phyloP scores from a whole-genome alignment of 257 asterid genomes.

The Solanum arcanum region DNA sequence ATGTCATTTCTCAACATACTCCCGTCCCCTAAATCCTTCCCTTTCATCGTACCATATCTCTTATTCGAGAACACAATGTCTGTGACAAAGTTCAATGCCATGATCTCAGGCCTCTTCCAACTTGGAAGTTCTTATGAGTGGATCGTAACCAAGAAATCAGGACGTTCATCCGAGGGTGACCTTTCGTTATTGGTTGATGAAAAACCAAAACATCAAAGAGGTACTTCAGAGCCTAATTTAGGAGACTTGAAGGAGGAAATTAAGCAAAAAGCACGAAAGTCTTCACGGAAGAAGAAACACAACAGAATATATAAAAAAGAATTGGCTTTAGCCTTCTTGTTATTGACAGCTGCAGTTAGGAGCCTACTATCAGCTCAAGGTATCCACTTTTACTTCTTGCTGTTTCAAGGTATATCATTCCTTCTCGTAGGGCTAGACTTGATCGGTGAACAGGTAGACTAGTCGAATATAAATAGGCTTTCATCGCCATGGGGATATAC shows the following conservation, averaged over 20 bases:
- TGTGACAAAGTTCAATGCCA: conserved; percentile 88
- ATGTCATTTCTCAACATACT: conserved; percentile 70
- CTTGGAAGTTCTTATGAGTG: conserved; percentile 89
- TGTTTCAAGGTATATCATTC: conserved; percentile 86
- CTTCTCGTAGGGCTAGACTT: conserved; percentile 81
- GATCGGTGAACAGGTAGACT: conserved; percentile 80
- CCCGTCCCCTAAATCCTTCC: conserved; percentile 90
- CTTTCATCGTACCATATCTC: conserved; percentile 81
- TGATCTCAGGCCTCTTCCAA: conserved; percentile 89
- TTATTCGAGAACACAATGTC: conserved; percentile 95
- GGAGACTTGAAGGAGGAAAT: conserved; percentile 51
- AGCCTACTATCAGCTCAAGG: conserved; percentile 90
- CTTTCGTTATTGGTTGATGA: conserved; percentile 42
- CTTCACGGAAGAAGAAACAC: conserved; percentile 46
- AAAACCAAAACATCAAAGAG: conserved; percentile 40
- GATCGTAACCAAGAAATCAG: conserved; percentile 90
- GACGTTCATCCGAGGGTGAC: conserved; percentile 80
- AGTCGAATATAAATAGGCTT: background rate
- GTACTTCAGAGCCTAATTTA: conserved; percentile 53
- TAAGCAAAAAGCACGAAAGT: conserved; percentile 23
- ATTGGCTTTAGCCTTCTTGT: conserved; percentile 64
- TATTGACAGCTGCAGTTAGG: conserved; percentile 74
- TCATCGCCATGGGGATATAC: background rate
- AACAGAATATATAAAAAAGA: conserved; percentile 74
- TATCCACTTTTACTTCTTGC: conserved; percentile 81